A percentile compares a stretch with the other conserved stretches of the same genome.
Evolutionary conservation across 208 protist genomes (phyloP).

Genomic region (Acanthamoeba lenticulata): DNA sequence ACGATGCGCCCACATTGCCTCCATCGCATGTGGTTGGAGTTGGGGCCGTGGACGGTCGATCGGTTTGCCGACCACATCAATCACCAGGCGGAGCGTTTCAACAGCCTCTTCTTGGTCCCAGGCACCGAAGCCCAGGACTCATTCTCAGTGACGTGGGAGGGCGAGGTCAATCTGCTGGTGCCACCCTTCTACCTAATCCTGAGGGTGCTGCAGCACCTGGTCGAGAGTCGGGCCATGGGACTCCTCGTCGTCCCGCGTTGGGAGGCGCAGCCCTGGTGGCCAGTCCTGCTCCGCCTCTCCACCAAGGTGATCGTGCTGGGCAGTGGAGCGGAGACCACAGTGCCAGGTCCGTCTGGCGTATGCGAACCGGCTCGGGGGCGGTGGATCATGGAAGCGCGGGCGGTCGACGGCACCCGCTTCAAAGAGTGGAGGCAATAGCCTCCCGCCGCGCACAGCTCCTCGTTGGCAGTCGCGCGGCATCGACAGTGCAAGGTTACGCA

Average conservation of each 20-base stretch:
- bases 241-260: not conserved
- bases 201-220: not conserved
- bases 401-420: not conserved
- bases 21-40: not conserved
- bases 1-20: not conserved
- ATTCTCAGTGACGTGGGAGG: not conserved
- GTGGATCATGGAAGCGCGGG: not conserved
- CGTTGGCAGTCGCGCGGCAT: not conserved
- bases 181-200: not conserved
- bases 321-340: not conserved
- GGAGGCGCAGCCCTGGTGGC: conserved; percentile 1
- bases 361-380: not conserved
- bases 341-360: not conserved
- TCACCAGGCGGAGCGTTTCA: not conserved
- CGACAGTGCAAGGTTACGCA: not conserved
- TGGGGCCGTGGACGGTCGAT: not conserved
- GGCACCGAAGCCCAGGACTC: not conserved
- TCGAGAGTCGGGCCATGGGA: not conserved
- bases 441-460: not conserved
- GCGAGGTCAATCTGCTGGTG: not conserved
- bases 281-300: not conserved
- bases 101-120: not conserved
- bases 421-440: not conserved
- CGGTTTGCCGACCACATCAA: not conserved
- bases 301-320: not conserved